Conservation (phyloP, 2,329 filamentous ascomycete species). For the Allantophomopsis cytisporea region DNA sequence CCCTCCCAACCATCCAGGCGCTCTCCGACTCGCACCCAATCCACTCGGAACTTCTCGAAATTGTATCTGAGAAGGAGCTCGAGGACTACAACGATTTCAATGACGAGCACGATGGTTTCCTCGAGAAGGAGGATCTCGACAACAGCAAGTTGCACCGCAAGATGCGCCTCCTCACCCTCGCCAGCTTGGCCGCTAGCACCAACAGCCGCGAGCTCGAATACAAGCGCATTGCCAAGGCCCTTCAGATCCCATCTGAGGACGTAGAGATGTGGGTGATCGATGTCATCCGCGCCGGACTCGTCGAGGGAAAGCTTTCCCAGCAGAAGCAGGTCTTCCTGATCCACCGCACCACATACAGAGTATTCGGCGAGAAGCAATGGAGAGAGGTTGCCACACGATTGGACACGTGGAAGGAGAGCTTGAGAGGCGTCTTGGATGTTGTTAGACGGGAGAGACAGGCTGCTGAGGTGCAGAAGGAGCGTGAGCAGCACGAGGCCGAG, state of each 20-base stretch:
- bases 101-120: constrained; percentile 76
- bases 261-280: constrained; percentile 99
- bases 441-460: constrained; percentile 72
- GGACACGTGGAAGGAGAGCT: constrained; percentile 79
- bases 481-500: constrained; percentile 59
- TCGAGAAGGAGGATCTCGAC: constrained; percentile 65
- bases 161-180: constrained; percentile 89
- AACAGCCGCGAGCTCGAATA: constrained; percentile 84
- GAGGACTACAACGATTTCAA: constrained; percentile 95
- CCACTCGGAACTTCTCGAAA: constrained; percentile 85
- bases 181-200: constrained; percentile 73
- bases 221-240: constrained; percentile 65
- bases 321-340: constrained; percentile 87
- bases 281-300: constrained; percentile 86
- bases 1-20: constrained; percentile 68
- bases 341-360: constrained; percentile 89
- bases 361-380: constrained; percentile 98
- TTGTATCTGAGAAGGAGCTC: constrained; percentile 87
- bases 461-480: constrained; percentile 64
- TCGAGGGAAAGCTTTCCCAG: constrained; percentile 94
- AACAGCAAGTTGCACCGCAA: constrained; percentile 72
- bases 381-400: constrained; percentile 81
- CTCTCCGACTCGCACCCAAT: constrained; percentile 73
- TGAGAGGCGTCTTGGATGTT: constrained; percentile 66
- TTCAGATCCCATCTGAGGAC: constrained; percentile 71